A percentile compares a stretch with the other conserved stretches of the same genome.
These are phyloP conservation scores for Podospora pseudocomata DNA, from an alignment of 495 filamentous ascomycete genomes.

Conservation along the genomic window DNA sequence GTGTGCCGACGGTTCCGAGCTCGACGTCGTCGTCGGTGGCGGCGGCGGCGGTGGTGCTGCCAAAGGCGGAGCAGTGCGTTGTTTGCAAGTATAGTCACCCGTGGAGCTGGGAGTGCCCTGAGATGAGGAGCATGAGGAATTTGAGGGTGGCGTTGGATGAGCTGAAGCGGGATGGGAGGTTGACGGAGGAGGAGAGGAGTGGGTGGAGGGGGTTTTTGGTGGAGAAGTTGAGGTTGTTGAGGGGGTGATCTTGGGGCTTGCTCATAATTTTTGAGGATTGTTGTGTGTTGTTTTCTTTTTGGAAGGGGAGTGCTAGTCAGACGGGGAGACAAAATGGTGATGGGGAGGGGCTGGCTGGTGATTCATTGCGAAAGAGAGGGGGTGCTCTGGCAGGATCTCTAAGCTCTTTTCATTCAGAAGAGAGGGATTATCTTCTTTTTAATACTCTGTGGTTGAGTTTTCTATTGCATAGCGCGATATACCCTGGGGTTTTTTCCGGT, in stretches of 20 bases:
- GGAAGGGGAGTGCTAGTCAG: background rate
- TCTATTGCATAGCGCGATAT: background rate
- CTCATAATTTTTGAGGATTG: background rate
- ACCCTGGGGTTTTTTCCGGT: background rate
- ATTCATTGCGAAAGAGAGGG: background rate
- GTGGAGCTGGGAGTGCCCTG: slow-evolving; percentile 27
- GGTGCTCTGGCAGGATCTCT: background rate
- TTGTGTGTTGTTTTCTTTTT: too few species aligned
- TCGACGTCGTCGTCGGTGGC: too few species aligned
- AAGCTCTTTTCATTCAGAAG: background rate
- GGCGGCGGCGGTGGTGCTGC: background rate
- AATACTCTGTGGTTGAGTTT: background rate
- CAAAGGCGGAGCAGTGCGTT: slow-evolving; percentile 23
- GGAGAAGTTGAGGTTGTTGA: slow-evolving; percentile 16
- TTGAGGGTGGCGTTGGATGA: slow-evolving; percentile 28
- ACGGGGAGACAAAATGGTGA: background rate
- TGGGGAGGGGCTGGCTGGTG: background rate
- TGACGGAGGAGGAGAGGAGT: background rate
- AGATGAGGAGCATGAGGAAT: slow-evolving; percentile 30
- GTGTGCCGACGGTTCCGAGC: too few species aligned
- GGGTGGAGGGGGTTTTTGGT: slow-evolving; percentile 8
- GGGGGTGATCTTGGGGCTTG: background rate
- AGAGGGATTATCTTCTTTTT: background rate
- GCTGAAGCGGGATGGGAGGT: slow-evolving; percentile 7
- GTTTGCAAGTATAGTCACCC: slow-evolving; percentile 34